A percentile compares a stretch with the other conserved stretches of the same genome.
These are phyloP conservation scores for Calendula officinalis DNA, from an alignment of 129 eudicot species.

Conservation along the genomic window DNA sequence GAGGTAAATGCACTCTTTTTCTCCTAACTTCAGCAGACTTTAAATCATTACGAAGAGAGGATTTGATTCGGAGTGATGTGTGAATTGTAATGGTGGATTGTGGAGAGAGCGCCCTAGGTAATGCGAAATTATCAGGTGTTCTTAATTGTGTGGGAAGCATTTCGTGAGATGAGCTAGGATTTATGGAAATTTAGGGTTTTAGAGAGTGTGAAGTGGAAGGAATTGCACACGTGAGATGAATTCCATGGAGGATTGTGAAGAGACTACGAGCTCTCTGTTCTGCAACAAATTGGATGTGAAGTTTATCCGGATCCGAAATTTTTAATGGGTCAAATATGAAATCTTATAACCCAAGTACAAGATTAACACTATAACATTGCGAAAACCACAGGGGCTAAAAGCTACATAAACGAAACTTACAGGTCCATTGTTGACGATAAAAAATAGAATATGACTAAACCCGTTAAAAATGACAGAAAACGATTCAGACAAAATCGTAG, in stretches of 20 bases:
- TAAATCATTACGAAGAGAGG: conserved; percentile 11
- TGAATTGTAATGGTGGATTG: conserved; percentile 27
- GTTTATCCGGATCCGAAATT: conserved; percentile 33
- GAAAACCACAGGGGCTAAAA: conserved; percentile 10
- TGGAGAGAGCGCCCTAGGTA: conserved; percentile 26
- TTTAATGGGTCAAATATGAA: conserved; percentile 22
- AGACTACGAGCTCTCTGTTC: conserved; percentile 11
- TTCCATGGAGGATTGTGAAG: conserved; percentile 21
- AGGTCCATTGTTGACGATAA: background rate
- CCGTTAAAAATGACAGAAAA: conserved; percentile 23
- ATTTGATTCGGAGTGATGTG: conserved; percentile 29
- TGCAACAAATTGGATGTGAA: conserved; percentile 10
- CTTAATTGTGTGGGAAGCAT: conserved; percentile 24
- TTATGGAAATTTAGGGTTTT: conserved; percentile 36
- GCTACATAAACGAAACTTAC: conserved; percentile 1
- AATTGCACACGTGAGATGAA: conserved; percentile 14
- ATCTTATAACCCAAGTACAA: conserved; percentile 6
- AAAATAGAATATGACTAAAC: background rate
- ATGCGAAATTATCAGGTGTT: conserved; percentile 16
- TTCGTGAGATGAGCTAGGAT: conserved; percentile 30
- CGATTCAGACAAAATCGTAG: conserved; percentile 29
- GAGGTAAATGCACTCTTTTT: conserved; percentile 21
- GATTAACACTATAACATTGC: background rate
- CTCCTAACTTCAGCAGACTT: conserved; percentile 17
- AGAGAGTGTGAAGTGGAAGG: conserved; percentile 4